These are phyloP conservation scores for Capsella bursapastoris DNA, from an alignment of 345 rosid species.

Conservation along the genomic window DNA sequence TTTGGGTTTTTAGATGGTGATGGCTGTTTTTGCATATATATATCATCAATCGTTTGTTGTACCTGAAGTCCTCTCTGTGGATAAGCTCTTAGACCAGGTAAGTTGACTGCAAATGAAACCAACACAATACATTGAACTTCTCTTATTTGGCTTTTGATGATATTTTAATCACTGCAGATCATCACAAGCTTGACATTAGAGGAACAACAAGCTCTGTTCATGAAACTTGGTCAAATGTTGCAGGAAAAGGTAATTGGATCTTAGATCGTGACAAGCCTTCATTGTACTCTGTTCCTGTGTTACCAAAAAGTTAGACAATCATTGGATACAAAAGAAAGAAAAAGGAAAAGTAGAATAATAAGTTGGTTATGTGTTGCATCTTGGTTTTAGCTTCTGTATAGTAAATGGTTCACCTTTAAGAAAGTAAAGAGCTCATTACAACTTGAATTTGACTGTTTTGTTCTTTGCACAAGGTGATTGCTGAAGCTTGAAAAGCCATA, in stretches of 20 bases:
- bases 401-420: background rate
- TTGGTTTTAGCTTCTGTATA: slow-evolving; percentile 27
- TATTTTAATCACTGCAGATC: slow-evolving; percentile 49
- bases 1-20: slow-evolving; percentile 68
- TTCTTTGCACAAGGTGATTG: no score
- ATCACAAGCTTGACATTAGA: slow-evolving; percentile 65
- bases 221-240: slow-evolving; percentile 74
- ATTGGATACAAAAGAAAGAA: background rate
- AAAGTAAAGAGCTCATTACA: background rate
- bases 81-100: slow-evolving; percentile 83
- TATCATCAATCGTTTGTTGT: slow-evolving; percentile 87
- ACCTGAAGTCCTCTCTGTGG: slow-evolving; percentile 63
- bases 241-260: slow-evolving; percentile 53
- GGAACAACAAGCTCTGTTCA: slow-evolving; percentile 68
- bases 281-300: background rate
- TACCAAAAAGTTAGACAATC: background rate
- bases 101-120: slow-evolving; percentile 5
- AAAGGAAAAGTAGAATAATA: background rate
- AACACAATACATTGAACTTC: background rate
- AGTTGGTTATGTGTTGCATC: slow-evolving; percentile 12
- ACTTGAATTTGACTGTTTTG: background rate
- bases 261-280: slow-evolving; percentile 22
- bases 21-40: slow-evolving; percentile 97
- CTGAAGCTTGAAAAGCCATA: no score
- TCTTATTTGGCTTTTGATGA: slow-evolving; percentile 10